A percentile compares a stretch with the other conserved stretches of the same genome.
Conservation (phyloP, 1,139 yeast species). For the Kodamaea anthophila region DNA sequence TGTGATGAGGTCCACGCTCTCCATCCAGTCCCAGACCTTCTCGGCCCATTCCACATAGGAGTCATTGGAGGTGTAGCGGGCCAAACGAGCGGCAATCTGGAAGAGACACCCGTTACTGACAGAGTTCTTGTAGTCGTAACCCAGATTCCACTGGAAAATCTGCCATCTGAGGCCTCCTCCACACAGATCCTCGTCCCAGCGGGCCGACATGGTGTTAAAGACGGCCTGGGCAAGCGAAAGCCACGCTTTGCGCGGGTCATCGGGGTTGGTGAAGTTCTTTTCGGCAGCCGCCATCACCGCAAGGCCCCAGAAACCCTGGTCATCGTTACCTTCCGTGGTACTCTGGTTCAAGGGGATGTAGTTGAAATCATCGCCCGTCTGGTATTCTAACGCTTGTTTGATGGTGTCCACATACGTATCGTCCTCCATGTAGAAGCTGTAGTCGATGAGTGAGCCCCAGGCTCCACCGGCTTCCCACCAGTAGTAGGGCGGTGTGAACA, state of each 20-base stretch:
- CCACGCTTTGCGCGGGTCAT: constrained; percentile 39
- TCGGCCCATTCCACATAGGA: constrained; percentile 63
- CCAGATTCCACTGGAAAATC: constrained; percentile 68
- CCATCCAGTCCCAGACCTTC: constrained; percentile 66
- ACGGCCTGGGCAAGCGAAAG: constrained; percentile 66
- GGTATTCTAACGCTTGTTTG: constrained; percentile 55
- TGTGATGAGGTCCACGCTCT: constrained; percentile 31
- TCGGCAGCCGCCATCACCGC: constrained; percentile 83
- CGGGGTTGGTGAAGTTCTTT: constrained; percentile 65
- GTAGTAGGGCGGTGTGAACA: constrained; percentile 71
- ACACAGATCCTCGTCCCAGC: constrained; percentile 67
- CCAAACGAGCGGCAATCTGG: constrained; percentile 72
- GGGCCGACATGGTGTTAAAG: constrained; percentile 64
- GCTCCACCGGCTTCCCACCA: constrained; percentile 97
- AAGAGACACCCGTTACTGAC: constrained; percentile 76
- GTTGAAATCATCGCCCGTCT: constrained; percentile 60
- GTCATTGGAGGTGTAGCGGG: constrained; percentile 59
- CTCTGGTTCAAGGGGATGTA: constrained; percentile 74
- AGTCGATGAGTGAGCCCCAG: constrained; percentile 72
- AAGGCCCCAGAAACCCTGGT: constrained; percentile 88
- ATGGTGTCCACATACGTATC: constrained; percentile 51
- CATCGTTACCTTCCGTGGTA: constrained; percentile 83
- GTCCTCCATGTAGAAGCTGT: constrained; percentile 57
- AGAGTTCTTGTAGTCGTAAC: constrained; percentile 74
- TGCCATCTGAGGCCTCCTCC: constrained; percentile 86